A percentile compares a stretch with the other conserved stretches of the same genome.
Evolutionary conservation across 176 grass and related monocot genomes (phyloP).

Genomic region (Musa schizocarpa): DNA sequence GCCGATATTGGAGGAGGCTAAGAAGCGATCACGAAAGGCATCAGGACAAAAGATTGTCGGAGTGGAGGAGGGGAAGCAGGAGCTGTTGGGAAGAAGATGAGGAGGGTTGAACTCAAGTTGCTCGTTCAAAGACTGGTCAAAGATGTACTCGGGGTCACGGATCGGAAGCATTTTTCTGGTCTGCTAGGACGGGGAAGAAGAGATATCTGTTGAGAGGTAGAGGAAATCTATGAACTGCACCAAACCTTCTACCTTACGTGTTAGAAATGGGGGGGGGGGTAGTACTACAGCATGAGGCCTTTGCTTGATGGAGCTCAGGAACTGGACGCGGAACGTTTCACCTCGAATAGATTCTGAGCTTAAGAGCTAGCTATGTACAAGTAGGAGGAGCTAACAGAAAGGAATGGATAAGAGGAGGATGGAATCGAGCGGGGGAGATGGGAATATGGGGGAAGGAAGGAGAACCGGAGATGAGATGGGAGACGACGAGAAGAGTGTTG

Average conservation of each 20-base stretch:
- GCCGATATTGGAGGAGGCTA: not conserved
- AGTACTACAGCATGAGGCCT: too few relatives aligned
- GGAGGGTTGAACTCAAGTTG: slow-evolving; percentile 49
- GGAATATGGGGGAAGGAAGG: not conserved
- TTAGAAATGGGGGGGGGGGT: too few relatives aligned
- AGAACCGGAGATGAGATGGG: slow-evolving; percentile 15
- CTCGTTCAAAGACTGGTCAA: slow-evolving; percentile 34
- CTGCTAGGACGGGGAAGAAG: not conserved
- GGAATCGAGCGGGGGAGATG: not conserved
- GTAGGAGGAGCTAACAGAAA: slow-evolving; percentile 1
- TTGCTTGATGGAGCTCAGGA: too few relatives aligned
- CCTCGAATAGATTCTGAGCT: not conserved
- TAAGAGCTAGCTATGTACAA: not conserved
- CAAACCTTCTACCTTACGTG: too few relatives aligned
- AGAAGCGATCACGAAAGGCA: slow-evolving; percentile 14
- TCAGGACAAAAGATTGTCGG: slow-evolving; percentile 27
- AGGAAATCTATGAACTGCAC: slow-evolving; percentile 3
- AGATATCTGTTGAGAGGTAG: not conserved
- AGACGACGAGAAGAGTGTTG: slow-evolving; percentile 14
- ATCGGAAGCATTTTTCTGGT: slow-evolving; percentile 39
- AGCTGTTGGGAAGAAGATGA: slow-evolving; percentile 20
- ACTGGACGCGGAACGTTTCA: too few relatives aligned
- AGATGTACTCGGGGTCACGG: slow-evolving; percentile 30
- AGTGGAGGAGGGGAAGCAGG: slow-evolving; percentile 24
- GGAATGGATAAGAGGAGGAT: not conserved